Base-by-base conservation (phyloP, 1,139 yeast species). In the Yamadazyma dendronema region DNA sequence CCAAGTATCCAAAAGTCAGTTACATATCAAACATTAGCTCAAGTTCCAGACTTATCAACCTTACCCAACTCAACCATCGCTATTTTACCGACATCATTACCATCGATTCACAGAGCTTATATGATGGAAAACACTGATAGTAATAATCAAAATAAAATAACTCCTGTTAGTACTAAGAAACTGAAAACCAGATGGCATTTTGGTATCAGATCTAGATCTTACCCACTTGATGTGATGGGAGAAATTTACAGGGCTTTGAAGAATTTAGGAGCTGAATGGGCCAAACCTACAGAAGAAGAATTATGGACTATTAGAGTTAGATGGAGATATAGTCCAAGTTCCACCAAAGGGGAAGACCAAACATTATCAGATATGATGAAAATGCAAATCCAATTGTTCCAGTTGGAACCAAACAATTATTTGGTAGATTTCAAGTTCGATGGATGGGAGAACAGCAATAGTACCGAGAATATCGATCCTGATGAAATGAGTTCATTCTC, bases 171-270 rank as follows among this genome's bases (percentile, higher is more conserved):
- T 9, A 74, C 84, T 29, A 89, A 89, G 57, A 88, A 87, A 57
- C 85, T 92, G 49, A 92, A 88, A 61, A 88, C 96, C 8, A 81
- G 96, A 62, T 92, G 99, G 99, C 98, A 92, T 68, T 94, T 94
- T 57, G 99, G 99, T 43, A 92, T 92, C 43, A 74, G 99, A 54
- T 88, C 97, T 8, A 76, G 97, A 53, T 88, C 97, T 1, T 92
- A 92, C 57, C 98, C 99, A 26, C 71, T 92, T 48, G 99, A 92
- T 59, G 98, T 92, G 7, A 92, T 92, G 98, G 97, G 97, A 21
- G 99, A 94, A 57, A 90, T 92, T 29, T 92, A 94, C 62, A 74
- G 97, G 31, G 98, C 98, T 0, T 72, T 92, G 53, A 86, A 86
- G 62, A 88, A 87, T 53, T 69, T 94, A 38, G 97, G 97, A 3